Evolutionary conservation across 495 filamentous ascomycete genomes (phyloP).

Genomic region (Penicillium paxilli): DNA sequence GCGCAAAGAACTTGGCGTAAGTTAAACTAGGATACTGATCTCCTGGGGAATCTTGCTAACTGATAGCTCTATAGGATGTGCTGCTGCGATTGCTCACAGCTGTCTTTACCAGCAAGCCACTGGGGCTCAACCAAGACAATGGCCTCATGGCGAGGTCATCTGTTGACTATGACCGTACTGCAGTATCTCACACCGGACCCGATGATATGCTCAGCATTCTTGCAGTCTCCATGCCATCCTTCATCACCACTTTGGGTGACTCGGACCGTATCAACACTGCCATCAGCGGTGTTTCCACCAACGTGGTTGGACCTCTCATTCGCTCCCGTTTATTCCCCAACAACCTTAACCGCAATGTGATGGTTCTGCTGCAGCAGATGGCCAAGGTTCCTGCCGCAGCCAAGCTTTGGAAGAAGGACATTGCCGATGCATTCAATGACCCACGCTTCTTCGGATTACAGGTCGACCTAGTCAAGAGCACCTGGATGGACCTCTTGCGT

Average conservation of each 20-base stretch:
- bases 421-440: slow-evolving; percentile 90
- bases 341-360: slow-evolving; percentile 69
- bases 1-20: slow-evolving; percentile 86
- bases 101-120: slow-evolving; percentile 83
- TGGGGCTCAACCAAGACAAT: slow-evolving; percentile 54
- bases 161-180: slow-evolving; percentile 45
- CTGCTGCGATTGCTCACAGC: slow-evolving; percentile 85
- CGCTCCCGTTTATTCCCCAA: slow-evolving; percentile 86
- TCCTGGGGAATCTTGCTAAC: not conserved
- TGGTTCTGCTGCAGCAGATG: slow-evolving; percentile 76
- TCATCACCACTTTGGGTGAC: slow-evolving; percentile 84
- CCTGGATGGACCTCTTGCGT: slow-evolving; percentile 80
- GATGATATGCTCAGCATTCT: slow-evolving; percentile 84
- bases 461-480: slow-evolving; percentile 62
- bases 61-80: slow-evolving; percentile 65
- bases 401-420: slow-evolving; percentile 91
- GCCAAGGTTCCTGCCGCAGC: slow-evolving; percentile 73
- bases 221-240: slow-evolving; percentile 72
- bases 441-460: slow-evolving; percentile 73
- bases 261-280: slow-evolving; percentile 78
- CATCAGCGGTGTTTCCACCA: slow-evolving; percentile 76
- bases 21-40: slow-evolving; percentile 26
- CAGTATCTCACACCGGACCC: slow-evolving; percentile 44
- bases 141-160: slow-evolving; percentile 39
- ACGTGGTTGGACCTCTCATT: slow-evolving; percentile 78